Percentiles rank a stretch among this genome's conserved stretches.
Conservation (phyloP, 2,329 filamentous ascomycete species). For the Bipolaris zeicola region DNA sequence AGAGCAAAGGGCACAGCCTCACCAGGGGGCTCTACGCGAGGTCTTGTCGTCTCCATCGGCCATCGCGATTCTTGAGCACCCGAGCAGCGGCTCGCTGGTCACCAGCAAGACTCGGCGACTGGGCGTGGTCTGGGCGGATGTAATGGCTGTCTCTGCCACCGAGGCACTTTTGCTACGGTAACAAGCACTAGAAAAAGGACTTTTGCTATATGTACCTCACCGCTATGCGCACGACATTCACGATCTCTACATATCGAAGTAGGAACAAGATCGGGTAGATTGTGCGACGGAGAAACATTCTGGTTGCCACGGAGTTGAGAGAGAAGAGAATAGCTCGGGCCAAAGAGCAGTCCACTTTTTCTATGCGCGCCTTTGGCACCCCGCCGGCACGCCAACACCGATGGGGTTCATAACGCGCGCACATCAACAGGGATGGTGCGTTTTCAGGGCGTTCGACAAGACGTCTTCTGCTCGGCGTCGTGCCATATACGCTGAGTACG, state of each 20-base stretch:
- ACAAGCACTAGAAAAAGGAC: neutral
- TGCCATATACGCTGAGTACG: conserved; percentile 17
- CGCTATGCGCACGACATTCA: neutral
- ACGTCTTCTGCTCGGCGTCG: conserved; percentile 16
- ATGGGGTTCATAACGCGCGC: conserved; percentile 21
- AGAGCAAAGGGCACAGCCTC: conserved; percentile 5
- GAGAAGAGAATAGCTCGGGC: conserved; percentile 10
- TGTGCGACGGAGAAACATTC: neutral
- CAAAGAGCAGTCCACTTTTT: conserved; percentile 2
- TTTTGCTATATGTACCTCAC: neutral
- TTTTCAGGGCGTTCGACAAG: conserved; percentile 23
- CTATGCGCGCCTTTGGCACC: neutral
- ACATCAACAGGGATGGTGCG: conserved; percentile 17
- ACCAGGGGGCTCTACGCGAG: conserved; percentile 9
- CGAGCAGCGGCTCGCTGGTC: neutral
- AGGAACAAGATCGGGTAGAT: neutral
- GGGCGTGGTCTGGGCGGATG: conserved; percentile 13
- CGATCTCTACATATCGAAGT: neutral
- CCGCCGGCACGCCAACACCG: conserved; percentile 21
- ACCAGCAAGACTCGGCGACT: conserved; percentile 10
- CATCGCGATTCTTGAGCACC: conserved; percentile 9
- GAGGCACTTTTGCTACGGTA: conserved; percentile 1
- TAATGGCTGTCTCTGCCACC: neutral
- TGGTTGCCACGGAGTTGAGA: neutral
- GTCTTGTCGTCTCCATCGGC: conserved; percentile 8